Evolutionary conservation across 305 asterid species (phyloP).

Genomic region (Plantago rigida): DNA sequence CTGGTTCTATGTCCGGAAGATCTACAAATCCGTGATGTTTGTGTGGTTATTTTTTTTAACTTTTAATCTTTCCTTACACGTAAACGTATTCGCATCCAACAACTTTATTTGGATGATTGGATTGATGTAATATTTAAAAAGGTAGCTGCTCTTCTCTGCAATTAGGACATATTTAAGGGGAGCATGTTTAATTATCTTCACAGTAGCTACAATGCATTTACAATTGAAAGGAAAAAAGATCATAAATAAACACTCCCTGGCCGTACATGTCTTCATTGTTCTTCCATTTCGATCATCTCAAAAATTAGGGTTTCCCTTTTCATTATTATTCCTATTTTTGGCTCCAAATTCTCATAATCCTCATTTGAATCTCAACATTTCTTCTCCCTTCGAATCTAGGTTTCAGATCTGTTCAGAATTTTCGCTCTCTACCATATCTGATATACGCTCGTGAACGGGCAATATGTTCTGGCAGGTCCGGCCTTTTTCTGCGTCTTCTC

Average conservation of each 20-base stretch:
- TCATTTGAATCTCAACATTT: constrained; percentile 27
- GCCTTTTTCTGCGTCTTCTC: constrained; percentile 69
- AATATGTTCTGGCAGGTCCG: constrained; percentile 87
- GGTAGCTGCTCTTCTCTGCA: too few relatives aligned
- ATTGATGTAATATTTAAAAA: too few relatives aligned
- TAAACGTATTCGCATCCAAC: too few relatives aligned
- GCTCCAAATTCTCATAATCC: constrained; percentile 18
- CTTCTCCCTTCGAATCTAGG: constrained; percentile 31
- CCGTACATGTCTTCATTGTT: constrained; percentile 25
- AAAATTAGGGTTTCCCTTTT: constrained; percentile 38
- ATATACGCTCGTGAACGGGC: constrained; percentile 21
- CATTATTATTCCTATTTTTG: constrained; percentile 4
- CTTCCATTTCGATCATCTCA: constrained; percentile 7
- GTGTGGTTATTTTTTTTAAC: too few relatives aligned
- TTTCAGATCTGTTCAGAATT: constrained; percentile 46
- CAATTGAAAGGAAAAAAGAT: not conserved
- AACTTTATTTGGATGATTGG: too few relatives aligned
- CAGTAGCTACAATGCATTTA: too few relatives aligned
- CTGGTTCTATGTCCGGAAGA: too few relatives aligned
- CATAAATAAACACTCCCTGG: constrained; percentile 9
- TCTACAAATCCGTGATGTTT: too few relatives aligned
- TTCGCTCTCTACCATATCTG: constrained; percentile 24
- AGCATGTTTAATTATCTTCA: too few relatives aligned
- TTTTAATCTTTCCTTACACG: too few relatives aligned
- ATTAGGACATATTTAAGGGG: too few relatives aligned